These are phyloP conservation scores for Diaporthe helianthi DNA, from an alignment of 2,329 filamentous ascomycete species.

Conservation along the genomic window DNA sequence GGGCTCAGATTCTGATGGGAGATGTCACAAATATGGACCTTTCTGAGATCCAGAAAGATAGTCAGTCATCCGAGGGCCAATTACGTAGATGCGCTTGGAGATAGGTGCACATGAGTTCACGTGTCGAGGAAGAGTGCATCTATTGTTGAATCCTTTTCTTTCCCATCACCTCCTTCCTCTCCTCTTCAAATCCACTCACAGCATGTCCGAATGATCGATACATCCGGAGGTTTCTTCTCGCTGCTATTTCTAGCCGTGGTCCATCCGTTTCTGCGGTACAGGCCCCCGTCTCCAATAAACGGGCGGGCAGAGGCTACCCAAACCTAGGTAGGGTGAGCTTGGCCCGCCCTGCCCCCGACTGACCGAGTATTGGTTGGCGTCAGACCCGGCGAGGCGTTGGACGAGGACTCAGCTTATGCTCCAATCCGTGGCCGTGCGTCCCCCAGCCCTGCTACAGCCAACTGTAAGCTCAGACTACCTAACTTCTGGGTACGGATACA, in stretches of 20 bases:
- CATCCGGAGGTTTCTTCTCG: slow-evolving; percentile 2
- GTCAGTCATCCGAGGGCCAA: slow-evolving; percentile 2
- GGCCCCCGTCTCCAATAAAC: slow-evolving; percentile 7
- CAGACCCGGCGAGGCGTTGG: slow-evolving; percentile 14
- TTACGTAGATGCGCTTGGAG: neutral
- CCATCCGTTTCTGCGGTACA: neutral
- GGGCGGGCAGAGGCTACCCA: slow-evolving; percentile 10
- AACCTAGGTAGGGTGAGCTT: slow-evolving; percentile 27
- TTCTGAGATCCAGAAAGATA: slow-evolving; percentile 14
- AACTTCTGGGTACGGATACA: neutral
- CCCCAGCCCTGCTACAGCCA: neutral
- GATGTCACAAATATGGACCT: slow-evolving; percentile 24
- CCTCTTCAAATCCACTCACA: neutral
- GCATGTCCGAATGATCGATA: neutral
- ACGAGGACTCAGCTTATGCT: slow-evolving; percentile 13
- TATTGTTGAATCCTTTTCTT: neutral
- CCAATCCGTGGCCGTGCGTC: slow-evolving; percentile 2
- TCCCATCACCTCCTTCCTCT: neutral
- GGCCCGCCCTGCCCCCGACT: slow-evolving; percentile 9
- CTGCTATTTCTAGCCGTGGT: neutral
- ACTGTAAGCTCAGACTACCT: neutral
- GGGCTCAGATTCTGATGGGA: slow-evolving; percentile 19
- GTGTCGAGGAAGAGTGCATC: neutral
- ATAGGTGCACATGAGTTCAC: neutral
- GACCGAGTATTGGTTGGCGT: neutral